phyloP scores from a whole-genome alignment of 78 protist species.

The Bigelowiella natans region DNA sequence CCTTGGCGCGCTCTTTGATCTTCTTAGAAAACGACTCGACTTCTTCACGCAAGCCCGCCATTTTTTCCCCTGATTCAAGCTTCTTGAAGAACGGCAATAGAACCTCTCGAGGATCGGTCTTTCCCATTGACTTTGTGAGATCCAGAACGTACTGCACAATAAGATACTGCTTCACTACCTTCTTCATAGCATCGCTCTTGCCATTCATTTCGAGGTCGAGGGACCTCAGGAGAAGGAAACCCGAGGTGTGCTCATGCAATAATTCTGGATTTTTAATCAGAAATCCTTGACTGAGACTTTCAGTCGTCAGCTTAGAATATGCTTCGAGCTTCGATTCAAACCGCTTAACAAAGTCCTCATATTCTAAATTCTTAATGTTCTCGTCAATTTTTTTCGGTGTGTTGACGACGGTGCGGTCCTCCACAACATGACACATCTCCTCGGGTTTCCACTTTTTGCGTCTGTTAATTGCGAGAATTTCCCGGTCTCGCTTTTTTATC shows the following conservation, averaged over 20 bases:
- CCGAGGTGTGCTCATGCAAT: not conserved
- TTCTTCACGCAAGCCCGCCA: not conserved
- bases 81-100: not conserved
- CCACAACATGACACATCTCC: not conserved
- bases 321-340: not conserved
- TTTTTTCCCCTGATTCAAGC: not conserved
- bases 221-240: not conserved
- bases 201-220: not conserved
- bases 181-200: not conserved
- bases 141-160: not conserved
- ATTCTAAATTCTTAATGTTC: not conserved
- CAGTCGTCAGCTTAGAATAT: not conserved
- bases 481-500: not conserved
- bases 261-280: not conserved
- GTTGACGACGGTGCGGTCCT: not conserved
- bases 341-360: not conserved
- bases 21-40: not conserved
- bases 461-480: not conserved
- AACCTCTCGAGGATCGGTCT: not conserved
- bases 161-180: not conserved
- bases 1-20: not conserved
- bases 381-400: not conserved
- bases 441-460: not conserved
- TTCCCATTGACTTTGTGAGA: not conserved
- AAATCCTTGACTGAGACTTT: not conserved